phyloP scores from a whole-genome alignment of 768 basidiomycete species.

The Cytidiella melzeri region DNA sequence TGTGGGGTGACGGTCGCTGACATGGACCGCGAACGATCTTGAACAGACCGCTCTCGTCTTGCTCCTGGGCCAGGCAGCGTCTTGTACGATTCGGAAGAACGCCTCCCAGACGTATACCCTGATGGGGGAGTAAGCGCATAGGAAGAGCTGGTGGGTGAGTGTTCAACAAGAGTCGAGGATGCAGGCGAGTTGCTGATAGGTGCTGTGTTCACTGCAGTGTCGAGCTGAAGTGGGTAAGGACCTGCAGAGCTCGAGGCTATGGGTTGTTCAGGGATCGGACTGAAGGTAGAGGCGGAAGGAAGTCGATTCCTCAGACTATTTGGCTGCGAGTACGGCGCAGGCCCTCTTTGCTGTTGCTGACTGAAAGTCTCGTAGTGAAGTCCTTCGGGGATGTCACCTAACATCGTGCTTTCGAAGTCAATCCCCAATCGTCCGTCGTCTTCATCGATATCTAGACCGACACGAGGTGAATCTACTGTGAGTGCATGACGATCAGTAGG shows the following conservation, averaged over 20 bases:
- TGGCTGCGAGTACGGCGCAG: slow-evolving; percentile 10
- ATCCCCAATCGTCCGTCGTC: slow-evolving; percentile 54
- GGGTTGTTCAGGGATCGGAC: slow-evolving; percentile 14
- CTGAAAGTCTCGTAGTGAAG: slow-evolving; percentile 34
- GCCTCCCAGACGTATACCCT: slow-evolving; percentile 27
- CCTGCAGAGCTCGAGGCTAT: slow-evolving; percentile 25
- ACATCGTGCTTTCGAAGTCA: slow-evolving; percentile 36
- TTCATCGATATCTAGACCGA: slow-evolving; percentile 41
- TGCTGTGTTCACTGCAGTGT: slow-evolving; percentile 29
- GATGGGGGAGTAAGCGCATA: slow-evolving; percentile 19
- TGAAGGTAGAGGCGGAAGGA: slow-evolving; percentile 18
- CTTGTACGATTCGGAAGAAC: slow-evolving; percentile 67
- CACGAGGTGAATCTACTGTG: slow-evolving; percentile 29
- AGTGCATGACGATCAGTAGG: slow-evolving; percentile 20
- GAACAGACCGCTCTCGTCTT: slow-evolving; percentile 52
- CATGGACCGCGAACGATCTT: slow-evolving; percentile 76
- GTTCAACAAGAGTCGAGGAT: slow-evolving; percentile 36
- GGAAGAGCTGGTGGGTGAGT: slow-evolving; percentile 12
- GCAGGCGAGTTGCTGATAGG: slow-evolving; percentile 25
- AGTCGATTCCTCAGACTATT: slow-evolving; percentile 21
- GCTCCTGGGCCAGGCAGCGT: slow-evolving; percentile 46
- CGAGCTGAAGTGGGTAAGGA: slow-evolving; percentile 53
- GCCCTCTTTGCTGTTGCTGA: slow-evolving; percentile 3
- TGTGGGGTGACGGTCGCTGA: slow-evolving; percentile 50
- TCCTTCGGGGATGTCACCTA: slow-evolving; percentile 26